Conservation (phyloP, 257 asterid genomes). For the Mitragyna speciosa region DNA sequence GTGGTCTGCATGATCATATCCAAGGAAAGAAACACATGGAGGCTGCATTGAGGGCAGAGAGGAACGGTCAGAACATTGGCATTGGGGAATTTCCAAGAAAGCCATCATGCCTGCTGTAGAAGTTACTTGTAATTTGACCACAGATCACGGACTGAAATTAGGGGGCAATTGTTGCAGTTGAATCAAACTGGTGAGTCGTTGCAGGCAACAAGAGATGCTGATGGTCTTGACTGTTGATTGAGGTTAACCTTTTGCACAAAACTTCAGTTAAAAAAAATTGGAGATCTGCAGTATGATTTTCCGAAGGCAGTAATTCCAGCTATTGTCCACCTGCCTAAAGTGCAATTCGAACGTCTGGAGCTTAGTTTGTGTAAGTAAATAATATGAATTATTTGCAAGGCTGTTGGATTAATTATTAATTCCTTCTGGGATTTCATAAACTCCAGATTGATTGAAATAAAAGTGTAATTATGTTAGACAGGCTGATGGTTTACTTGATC, state of each 20-base stretch:
- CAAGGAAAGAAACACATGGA: conserved; percentile 65
- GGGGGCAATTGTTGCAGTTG: not conserved
- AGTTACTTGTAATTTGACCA: conserved; percentile 10
- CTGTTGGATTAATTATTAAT: not conserved
- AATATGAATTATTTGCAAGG: not conserved
- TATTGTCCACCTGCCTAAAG: not conserved
- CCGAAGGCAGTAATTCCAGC: not conserved
- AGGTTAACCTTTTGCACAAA: not conserved
- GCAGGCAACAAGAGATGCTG: not conserved
- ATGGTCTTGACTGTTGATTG: not conserved
- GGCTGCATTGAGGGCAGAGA: conserved; percentile 36
- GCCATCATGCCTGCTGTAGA: not conserved
- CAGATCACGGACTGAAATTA: conserved; percentile 19
- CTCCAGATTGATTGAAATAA: not conserved
- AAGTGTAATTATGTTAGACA: not conserved
- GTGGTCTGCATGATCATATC: conserved; percentile 41
- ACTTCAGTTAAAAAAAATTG: not conserved
- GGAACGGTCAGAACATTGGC: conserved; percentile 29
- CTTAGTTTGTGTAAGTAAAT: not conserved
- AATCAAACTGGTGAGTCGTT: conserved; percentile 18
- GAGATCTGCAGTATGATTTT: not conserved
- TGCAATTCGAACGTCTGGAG: not conserved
- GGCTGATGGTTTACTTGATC: not conserved
- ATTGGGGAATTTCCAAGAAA: conserved; percentile 38
- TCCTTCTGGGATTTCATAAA: not conserved